phyloP scores from a whole-genome alignment of 371 early-diverging fungal genomes.

The Mortierella sp. region DNA sequence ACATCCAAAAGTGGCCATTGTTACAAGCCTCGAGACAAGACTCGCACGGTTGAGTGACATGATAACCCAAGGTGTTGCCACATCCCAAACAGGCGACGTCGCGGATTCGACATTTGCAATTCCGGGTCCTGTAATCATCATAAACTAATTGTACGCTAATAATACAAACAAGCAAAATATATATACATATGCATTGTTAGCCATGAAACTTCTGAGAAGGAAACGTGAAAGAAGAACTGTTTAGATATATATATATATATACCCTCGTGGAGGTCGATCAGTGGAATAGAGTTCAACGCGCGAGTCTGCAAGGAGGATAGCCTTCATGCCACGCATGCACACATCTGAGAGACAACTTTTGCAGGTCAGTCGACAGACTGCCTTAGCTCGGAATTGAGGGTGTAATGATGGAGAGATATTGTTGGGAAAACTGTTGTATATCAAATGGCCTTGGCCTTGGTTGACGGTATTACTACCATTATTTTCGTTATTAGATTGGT shows the following conservation, averaged over 20 bases:
- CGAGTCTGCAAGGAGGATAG: conserved; percentile 91
- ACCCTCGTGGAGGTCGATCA: conserved; percentile 87
- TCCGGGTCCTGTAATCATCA: conserved; percentile 91
- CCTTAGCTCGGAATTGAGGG: conserved; percentile 65
- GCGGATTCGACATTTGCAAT: conserved; percentile 92
- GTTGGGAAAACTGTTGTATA: conserved; percentile 5
- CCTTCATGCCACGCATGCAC: conserved; percentile 88
- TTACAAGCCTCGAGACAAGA: conserved; percentile 91
- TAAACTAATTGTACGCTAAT: conserved; percentile 87
- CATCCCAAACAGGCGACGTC: conserved; percentile 96
- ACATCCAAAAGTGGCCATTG: conserved; percentile 99
- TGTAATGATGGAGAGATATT: conserved; percentile 42
- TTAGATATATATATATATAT: conserved; percentile 32
- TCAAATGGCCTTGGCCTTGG: too few relatives aligned
- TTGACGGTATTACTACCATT: too few relatives aligned
- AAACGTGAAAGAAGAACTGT: background rate
- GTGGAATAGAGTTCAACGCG: conserved; percentile 88
- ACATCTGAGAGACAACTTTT: conserved; percentile 66
- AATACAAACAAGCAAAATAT: background rate
- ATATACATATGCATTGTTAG: too few relatives aligned
- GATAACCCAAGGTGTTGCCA: conserved; percentile 96
- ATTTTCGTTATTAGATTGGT: conserved; percentile 1
- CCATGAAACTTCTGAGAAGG: too few relatives aligned
- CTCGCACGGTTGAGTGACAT: conserved; percentile 95
- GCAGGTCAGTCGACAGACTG: conserved; percentile 71